phyloP scores from a whole-genome alignment of 2,329 filamentous ascomycete species.

The Paraphaeosphaeria minitans region DNA sequence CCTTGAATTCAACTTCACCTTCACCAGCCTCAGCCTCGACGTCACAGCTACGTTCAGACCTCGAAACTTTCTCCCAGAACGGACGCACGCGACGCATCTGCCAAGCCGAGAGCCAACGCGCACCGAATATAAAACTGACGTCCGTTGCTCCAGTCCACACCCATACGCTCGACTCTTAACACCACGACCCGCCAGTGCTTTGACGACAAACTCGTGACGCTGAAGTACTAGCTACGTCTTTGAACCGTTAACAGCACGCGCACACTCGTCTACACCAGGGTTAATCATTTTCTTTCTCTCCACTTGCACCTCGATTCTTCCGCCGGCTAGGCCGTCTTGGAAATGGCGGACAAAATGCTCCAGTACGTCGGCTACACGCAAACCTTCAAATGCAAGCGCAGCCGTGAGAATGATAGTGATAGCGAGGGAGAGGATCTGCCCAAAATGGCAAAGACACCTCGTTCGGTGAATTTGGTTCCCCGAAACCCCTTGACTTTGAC shows the following conservation, averaged over 20 bases:
- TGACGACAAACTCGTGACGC: neutral
- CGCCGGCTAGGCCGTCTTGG: neutral
- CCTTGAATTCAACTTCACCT: neutral
- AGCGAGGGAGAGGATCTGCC: too few relatives aligned
- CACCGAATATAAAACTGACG: neutral
- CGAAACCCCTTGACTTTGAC: too few relatives aligned
- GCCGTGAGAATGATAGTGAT: too few relatives aligned
- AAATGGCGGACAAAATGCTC: neutral
- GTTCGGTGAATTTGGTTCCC: too few relatives aligned
- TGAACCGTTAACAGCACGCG: neutral
- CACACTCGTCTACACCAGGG: neutral
- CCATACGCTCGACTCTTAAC: neutral
- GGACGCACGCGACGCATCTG: neutral
- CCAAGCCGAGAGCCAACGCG: neutral
- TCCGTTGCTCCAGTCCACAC: neutral
- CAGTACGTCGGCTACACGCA: too few relatives aligned
- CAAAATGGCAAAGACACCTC: too few relatives aligned
- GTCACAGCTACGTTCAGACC: neutral
- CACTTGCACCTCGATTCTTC: neutral
- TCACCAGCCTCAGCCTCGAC: neutral
- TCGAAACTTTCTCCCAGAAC: neutral
- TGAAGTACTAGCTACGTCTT: neutral
- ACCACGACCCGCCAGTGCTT: neutral
- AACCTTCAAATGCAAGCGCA: too few relatives aligned
- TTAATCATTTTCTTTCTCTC: neutral